Conservation (phyloP, 495 filamentous ascomycete species). For the Neurospora intermedia region DNA sequence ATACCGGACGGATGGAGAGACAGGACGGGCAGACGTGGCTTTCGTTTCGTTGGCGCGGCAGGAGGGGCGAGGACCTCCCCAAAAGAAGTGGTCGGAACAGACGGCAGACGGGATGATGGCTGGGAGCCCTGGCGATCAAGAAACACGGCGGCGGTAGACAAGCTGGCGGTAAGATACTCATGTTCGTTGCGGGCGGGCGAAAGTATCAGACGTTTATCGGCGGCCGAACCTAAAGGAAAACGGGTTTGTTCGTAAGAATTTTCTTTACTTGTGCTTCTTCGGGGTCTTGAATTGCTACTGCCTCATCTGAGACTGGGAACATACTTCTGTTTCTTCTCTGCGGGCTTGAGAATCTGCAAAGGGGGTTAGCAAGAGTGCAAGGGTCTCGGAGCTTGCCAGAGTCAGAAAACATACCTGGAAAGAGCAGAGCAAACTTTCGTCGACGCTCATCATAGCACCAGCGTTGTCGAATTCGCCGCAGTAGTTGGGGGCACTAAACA, state of each 20-base stretch:
- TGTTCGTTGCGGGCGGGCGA: conserved; percentile 11
- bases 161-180: conserved; percentile 9
- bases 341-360: conserved; percentile 88
- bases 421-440: conserved; percentile 94
- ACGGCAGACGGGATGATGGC: conserved; percentile 5
- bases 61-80: not conserved
- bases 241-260: conserved; percentile 67
- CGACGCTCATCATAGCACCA: conserved; percentile 99
- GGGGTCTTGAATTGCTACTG: conserved; percentile 58
- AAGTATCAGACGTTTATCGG: conserved; percentile 49
- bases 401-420: conserved; percentile 73
- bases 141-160: conserved; percentile 13
- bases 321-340: conserved; percentile 99
- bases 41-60: not conserved
- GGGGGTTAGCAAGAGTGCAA: conserved; percentile 11
- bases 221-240: conserved; percentile 90
- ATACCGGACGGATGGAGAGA: not conserved
- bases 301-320: conserved; percentile 74
- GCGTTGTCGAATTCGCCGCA: conserved; percentile 99
- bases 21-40: not conserved
- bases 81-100: conserved; percentile 14
- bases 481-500: conserved; percentile 98
- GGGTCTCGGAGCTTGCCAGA: not conserved
- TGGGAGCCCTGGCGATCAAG: conserved; percentile 14
- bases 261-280: conserved; percentile 76